Evolutionary conservation across 1,284 basidiomycete species (phyloP), one percentile per base, ranked within the genome.

Genomic region (Ustilago curta): DNA sequence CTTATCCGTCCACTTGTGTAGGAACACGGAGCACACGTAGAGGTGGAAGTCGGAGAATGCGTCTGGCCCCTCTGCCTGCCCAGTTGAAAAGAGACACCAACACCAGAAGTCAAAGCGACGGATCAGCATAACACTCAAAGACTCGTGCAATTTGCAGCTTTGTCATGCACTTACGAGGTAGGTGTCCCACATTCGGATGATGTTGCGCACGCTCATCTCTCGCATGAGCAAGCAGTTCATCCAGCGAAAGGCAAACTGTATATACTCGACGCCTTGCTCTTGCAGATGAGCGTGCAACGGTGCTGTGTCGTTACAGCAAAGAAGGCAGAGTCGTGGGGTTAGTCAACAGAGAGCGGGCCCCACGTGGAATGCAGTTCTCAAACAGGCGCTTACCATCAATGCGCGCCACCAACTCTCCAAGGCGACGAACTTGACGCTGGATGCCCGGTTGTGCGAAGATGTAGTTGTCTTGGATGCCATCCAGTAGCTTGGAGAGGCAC

Each of bases 171-270:
- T 48, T 51, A 77, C 76, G 19, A 84, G 63, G 45, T 84, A 84
- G 3, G 83, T 84, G 66, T 84, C 83, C 83, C 83, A 84, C 67
- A 84, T 78, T 27, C 83, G 76, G 16, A 83, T 78, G 53, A 84
- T 84, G 59, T 80, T 84, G 51, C 70, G 75, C 2, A 84, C 83
- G 71, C 82, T 83, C 83, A 84, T 81, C 67, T 84, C 83, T 48
- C 83, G 76, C 83, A 84, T 84, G n/a, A 84, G 72, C 60, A 84
- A 55, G 62, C 83, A 84, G 59, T 84, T 84, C 83, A 84, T 84
- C 83, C 83, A 84, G 12, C 83, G 76, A 62, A 84, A 84, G 21
- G 83, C 80, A 35, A 84, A 84, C 52, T 84, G 83, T 77, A 84
- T 81, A 70, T 84, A 84, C 70, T 84, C 83, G 40, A 84, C 83